Conservation (phyloP, 1,284 basidiomycete genomes). For the Moniliella sp. region DNA sequence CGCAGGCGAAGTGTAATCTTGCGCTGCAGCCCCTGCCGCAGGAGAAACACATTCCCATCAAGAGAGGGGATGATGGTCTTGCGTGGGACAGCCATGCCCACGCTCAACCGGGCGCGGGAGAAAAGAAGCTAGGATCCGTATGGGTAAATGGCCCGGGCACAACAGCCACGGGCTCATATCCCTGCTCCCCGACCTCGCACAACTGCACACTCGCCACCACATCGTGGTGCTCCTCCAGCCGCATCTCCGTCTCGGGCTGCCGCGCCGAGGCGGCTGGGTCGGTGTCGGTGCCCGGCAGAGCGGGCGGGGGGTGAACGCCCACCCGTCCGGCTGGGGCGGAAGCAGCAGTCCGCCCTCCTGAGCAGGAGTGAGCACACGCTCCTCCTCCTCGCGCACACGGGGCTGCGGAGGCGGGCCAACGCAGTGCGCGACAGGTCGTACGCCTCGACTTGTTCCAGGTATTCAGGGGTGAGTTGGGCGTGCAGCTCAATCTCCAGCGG, state of each 20-base stretch:
- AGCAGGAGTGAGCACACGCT: too few relatives aligned
- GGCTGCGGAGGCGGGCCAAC: conserved; percentile 1
- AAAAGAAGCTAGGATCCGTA: too few relatives aligned
- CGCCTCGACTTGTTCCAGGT: conserved; percentile 10
- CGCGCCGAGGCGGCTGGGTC: conserved; percentile 49
- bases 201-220: conserved; percentile 66
- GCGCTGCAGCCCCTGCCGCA: conserved; percentile 80
- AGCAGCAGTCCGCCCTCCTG: too few relatives aligned
- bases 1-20: conserved; percentile 54
- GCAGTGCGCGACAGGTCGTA: conserved; percentile 5
- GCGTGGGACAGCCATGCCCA: too few relatives aligned
- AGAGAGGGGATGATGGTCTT: conserved; percentile 58
- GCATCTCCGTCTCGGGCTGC: conserved; percentile 44
- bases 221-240: conserved; percentile 69
- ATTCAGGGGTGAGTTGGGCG: conserved; percentile 7
- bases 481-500: conserved; percentile 15
- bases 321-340: too few relatives aligned
- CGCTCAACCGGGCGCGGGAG: too few relatives aligned
- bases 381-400: conserved; percentile 32
- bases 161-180: conserved; percentile 66
- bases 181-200: conserved; percentile 62
- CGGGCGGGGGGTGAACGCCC: too few relatives aligned
- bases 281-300: too few relatives aligned
- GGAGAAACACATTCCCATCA: conserved; percentile 64
- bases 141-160: conserved; percentile 51